Percentiles rank a stretch among this genome's conserved stretches.
Evolutionary conservation across 164 flowering plant genomes (phyloP).

Genomic region (Vitis cinerea): DNA sequence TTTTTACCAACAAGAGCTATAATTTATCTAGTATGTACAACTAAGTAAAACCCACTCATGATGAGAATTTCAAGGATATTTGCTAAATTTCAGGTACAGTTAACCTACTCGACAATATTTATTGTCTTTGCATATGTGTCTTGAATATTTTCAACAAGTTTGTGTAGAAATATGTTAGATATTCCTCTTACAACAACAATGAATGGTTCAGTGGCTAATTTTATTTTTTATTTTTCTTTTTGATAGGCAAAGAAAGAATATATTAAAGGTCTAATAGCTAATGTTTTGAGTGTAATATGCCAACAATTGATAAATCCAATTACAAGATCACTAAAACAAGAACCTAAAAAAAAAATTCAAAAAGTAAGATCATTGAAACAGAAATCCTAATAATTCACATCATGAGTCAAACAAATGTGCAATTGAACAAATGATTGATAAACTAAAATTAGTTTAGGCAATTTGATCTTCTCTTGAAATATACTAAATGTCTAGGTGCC

Average conservation of each 20-base stretch:
- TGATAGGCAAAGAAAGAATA: no score
- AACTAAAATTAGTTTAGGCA: no score
- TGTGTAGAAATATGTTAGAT: slow-evolving; percentile 94
- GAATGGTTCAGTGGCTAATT: slow-evolving; percentile 83
- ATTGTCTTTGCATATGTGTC: slow-evolving; percentile 99
- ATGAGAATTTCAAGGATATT: slow-evolving; percentile 67
- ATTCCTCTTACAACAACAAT: slow-evolving; percentile 99
- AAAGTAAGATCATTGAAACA: background rate
- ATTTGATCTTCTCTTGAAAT: no score
- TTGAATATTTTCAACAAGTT: slow-evolving; percentile 98
- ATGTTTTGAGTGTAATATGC: slow-evolving; percentile 90
- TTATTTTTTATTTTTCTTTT: no score
- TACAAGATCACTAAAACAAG: slow-evolving; percentile 84
- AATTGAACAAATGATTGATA: no score
- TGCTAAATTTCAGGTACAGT: no score
- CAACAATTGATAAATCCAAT: slow-evolving; percentile 95
- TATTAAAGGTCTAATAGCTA: background rate
- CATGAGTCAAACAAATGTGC: no score
- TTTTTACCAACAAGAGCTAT: slow-evolving; percentile 98
- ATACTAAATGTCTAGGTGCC: no score
- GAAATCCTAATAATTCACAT: background rate
- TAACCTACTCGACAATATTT: slow-evolving; percentile 93
- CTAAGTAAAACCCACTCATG: slow-evolving; percentile 89
- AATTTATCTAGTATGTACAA: slow-evolving; percentile 89
- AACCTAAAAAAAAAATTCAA: slow-evolving; percentile 19